Evolutionary conservation across 495 filamentous ascomycete genomes (phyloP).

Genomic region (Glarea lozoyensis): DNA sequence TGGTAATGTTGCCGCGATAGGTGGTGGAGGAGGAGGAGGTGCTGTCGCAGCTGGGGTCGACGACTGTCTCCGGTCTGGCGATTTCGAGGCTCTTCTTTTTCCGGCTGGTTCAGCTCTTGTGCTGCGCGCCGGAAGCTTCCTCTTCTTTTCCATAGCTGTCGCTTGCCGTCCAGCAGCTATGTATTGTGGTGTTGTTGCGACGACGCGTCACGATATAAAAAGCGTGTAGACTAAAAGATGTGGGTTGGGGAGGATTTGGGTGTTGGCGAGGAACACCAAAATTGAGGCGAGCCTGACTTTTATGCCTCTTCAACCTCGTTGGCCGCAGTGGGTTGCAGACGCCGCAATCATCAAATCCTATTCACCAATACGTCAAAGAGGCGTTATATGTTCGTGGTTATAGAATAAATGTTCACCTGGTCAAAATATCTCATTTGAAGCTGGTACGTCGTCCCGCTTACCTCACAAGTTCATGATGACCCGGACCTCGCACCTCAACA

Average conservation of each 20-base stretch:
- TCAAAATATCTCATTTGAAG: no score
- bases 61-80: conserved; percentile 17
- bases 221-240: no score
- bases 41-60: conserved; percentile 25
- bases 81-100: conserved; percentile 40
- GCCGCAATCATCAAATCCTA: no score
- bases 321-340: no score
- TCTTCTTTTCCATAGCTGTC: conserved; percentile 42
- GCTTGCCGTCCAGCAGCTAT: not conserved
- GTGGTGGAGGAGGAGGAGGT: conserved; percentile 27
- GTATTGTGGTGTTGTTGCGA: conserved; percentile 4
- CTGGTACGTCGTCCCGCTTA: no score
- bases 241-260: not conserved
- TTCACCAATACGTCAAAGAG: no score
- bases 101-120: conserved; percentile 39
- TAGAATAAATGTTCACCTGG: no score
- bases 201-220: conserved; percentile 13
- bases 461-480: no score
- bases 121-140: conserved; percentile 46
- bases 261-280: conserved; percentile 6
- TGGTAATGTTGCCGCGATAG: conserved; percentile 50
- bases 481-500: no score
- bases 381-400: no score
- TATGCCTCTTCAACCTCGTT: conserved; percentile 6
- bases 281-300: not conserved